Evolutionary conservation across 106 monocot genomes (phyloP).

Genomic region (Dioscorea dumetorum): DNA sequence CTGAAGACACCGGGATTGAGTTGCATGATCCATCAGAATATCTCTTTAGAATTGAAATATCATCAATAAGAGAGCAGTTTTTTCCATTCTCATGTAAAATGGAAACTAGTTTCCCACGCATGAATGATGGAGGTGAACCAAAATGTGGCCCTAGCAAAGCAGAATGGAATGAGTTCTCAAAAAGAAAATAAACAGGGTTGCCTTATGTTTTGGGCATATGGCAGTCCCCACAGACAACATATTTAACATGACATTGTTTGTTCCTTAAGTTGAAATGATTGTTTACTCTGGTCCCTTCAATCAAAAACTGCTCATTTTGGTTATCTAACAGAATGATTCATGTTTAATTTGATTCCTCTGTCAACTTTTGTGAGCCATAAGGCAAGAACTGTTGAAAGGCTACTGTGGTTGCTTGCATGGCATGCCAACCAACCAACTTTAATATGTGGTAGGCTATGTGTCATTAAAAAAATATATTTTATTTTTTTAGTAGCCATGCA

Average conservation of each 20-base stretch:
- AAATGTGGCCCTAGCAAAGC: slow-evolving; percentile 74
- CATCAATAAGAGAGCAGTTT: slow-evolving; percentile 83
- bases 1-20: slow-evolving; percentile 67
- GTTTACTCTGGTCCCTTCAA: too few relatives aligned
- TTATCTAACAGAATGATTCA: too few relatives aligned
- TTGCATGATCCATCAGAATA: slow-evolving; percentile 90
- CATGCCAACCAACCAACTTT: too few relatives aligned
- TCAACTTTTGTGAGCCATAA: too few relatives aligned
- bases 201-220: not conserved
- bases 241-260: not conserved
- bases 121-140: slow-evolving; percentile 49
- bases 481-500: too few relatives aligned
- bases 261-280: too few relatives aligned
- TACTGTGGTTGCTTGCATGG: too few relatives aligned
- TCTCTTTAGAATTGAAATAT: slow-evolving; percentile 55
- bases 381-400: too few relatives aligned
- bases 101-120: slow-evolving; percentile 58
- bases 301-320: too few relatives aligned
- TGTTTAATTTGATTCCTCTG: too few relatives aligned
- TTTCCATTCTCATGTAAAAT: slow-evolving; percentile 56
- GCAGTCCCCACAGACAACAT: not conserved
- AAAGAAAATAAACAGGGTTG: not conserved
- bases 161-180: not conserved
- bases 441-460: too few relatives aligned
- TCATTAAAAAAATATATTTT: too few relatives aligned